Percentiles rank a stretch among this genome's conserved stretches.
Conservation (phyloP, 495 filamentous ascomycete genomes). For the Podospora tetraspora region DNA sequence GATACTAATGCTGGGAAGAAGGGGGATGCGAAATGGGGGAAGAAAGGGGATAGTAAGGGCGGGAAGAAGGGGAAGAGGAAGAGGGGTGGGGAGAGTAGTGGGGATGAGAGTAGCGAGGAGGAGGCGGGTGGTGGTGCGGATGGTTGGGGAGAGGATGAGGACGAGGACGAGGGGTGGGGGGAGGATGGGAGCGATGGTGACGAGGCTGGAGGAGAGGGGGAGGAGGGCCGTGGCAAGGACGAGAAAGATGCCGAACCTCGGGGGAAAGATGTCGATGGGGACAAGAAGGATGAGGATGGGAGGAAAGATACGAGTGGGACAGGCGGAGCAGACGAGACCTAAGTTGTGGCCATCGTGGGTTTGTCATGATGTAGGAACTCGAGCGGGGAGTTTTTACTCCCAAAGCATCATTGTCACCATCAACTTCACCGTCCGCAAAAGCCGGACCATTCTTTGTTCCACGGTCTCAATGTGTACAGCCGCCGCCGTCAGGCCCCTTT, state of each 20-base stretch:
- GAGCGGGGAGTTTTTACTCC: too few species aligned
- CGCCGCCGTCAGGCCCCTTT: too few species aligned
- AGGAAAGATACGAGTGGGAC: background rate
- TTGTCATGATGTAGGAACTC: background rate
- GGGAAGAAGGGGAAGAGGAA: slow-evolving; percentile 1
- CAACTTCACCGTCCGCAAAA: background rate
- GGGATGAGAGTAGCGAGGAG: background rate
- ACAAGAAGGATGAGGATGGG: background rate
- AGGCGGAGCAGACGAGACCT: background rate
- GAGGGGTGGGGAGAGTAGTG: background rate
- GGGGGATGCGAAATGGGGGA: slow-evolving; percentile 4
- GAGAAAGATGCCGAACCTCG: background rate
- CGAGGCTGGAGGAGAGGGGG: background rate
- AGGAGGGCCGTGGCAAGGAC: background rate
- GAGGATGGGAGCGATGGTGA: background rate
- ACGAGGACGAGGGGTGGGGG: background rate
- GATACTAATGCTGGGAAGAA: slow-evolving; percentile 5
- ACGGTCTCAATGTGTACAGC: background rate
- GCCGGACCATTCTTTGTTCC: background rate
- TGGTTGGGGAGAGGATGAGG: background rate
- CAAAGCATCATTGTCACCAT: background rate
- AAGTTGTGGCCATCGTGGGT: background rate
- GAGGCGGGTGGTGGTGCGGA: background rate
- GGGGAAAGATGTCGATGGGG: background rate
- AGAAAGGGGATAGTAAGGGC: background rate